These are phyloP conservation scores for Basipetospora chlamydospora DNA, from an alignment of 2,329 filamentous ascomycete genomes.

Conservation along the genomic window DNA sequence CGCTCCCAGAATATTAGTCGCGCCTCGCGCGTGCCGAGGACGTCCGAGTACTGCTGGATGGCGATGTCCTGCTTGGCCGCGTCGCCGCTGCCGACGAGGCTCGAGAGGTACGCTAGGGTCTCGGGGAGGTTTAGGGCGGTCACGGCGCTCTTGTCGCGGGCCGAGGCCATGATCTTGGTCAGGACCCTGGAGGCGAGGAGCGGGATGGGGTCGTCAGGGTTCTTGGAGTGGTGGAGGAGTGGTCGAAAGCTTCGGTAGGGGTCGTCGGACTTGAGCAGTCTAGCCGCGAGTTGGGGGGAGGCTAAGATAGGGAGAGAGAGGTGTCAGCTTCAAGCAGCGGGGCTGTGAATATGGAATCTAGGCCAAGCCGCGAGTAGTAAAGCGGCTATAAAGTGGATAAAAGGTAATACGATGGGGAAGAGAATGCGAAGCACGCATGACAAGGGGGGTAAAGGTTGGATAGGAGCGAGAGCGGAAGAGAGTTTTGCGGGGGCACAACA, in stretches of 20 bases:
- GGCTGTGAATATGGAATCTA: no score
- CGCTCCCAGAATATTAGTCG: conserved; percentile 85
- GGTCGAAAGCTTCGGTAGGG: conserved; percentile 75
- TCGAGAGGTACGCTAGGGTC: conserved; percentile 74
- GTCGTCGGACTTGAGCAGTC: conserved; percentile 59
- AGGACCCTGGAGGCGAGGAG: conserved; percentile 82
- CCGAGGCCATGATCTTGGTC: conserved; percentile 58
- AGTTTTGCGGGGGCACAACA: no score
- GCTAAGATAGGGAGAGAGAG: no score
- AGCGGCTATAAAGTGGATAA: no score
- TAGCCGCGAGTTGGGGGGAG: no score
- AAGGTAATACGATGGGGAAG: no score
- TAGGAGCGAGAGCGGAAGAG: background rate
- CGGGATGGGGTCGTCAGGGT: conserved; percentile 63
- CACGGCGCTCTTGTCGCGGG: conserved; percentile 46
- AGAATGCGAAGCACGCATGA: no score
- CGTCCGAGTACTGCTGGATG: conserved; percentile 75
- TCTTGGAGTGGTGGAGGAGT: conserved; percentile 66
- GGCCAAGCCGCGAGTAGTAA: no score
- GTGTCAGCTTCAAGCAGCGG: no score
- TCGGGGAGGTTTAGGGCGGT: conserved; percentile 67
- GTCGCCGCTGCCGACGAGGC: conserved; percentile 71
- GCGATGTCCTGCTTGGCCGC: conserved; percentile 89
- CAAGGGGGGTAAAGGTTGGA: no score
- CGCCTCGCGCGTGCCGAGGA: conserved; percentile 61